Evolutionary conservation across 805 yeast species (phyloP).

Genomic region (Ogataea zsoltii): DNA sequence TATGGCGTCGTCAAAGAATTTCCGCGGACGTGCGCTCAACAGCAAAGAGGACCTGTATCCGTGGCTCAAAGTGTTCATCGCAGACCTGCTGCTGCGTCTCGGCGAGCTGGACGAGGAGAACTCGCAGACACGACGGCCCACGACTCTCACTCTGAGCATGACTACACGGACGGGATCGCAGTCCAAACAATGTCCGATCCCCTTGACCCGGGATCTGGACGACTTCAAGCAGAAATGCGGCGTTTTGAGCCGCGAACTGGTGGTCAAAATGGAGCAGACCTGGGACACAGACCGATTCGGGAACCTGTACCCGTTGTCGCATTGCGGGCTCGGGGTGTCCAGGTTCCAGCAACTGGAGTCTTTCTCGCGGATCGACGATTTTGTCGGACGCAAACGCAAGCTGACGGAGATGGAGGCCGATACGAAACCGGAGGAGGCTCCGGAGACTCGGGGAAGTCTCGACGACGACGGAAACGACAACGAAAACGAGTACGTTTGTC

Average conservation of each 20-base stretch:
- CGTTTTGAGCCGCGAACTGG: conserved; percentile 21
- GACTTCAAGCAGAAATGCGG: conserved; percentile 34
- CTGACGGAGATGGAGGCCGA: conserved; percentile 2
- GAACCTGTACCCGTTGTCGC: conserved; percentile 47
- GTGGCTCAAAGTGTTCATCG: conserved; percentile 84
- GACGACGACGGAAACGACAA: too few species aligned
- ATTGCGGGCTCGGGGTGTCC: conserved; percentile 52
- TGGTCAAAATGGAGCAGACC: conserved; percentile 23
- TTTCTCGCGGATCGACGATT: conserved; percentile 28
- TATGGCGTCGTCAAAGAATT: conserved; percentile 87
- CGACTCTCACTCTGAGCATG: conserved; percentile 48
- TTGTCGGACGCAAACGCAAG: conserved; percentile 15
- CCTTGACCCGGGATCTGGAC: conserved; percentile 38
- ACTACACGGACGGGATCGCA: conserved; percentile 28
- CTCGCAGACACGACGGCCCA: conserved; percentile 48
- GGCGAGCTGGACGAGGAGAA: conserved; percentile 73
- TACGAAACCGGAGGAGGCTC: not conserved
- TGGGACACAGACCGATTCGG: conserved; percentile 29
- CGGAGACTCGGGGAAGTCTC: too few species aligned
- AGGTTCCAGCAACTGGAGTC: conserved; percentile 48
- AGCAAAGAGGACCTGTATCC: conserved; percentile 57
- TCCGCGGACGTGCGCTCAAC: conserved; percentile 55
- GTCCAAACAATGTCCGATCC: conserved; percentile 45
- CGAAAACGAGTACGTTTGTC: conserved; percentile 17
- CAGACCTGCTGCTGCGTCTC: conserved; percentile 72